phyloP scores from a whole-genome alignment of 2,329 filamentous ascomycete genomes.

The Fusarium fracticaudum region DNA sequence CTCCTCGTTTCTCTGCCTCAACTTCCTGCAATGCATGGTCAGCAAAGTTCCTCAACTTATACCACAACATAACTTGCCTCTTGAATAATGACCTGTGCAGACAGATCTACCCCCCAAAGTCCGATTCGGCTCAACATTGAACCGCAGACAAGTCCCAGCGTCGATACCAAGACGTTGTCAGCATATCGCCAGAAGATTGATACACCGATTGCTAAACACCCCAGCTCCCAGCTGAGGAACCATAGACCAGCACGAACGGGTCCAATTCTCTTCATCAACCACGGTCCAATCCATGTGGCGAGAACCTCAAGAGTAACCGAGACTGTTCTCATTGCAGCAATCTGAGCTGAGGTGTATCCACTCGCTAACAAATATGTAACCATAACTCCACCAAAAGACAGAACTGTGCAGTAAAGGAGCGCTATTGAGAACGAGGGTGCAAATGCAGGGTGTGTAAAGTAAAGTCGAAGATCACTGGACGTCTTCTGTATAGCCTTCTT shows the following conservation, averaged over 20 bases:
- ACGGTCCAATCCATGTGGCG: slow-evolving; percentile 69
- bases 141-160: slow-evolving; percentile 59
- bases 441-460: slow-evolving; percentile 64
- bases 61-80: slow-evolving; percentile 54
- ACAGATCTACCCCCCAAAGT: slow-evolving; percentile 70
- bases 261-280: slow-evolving; percentile 64
- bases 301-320: slow-evolving; percentile 66
- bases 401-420: slow-evolving; percentile 70
- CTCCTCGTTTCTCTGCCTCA: slow-evolving; percentile 65
- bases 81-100: slow-evolving; percentile 68
- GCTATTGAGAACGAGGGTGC: slow-evolving; percentile 68
- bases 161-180: slow-evolving; percentile 49
- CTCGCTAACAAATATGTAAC: slow-evolving; percentile 68
- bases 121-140: slow-evolving; percentile 67
- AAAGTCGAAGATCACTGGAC: slow-evolving; percentile 47
- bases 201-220: slow-evolving; percentile 59
- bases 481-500: slow-evolving; percentile 19
- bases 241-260: slow-evolving; percentile 74
- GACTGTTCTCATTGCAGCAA: slow-evolving; percentile 63
- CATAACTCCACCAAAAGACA: slow-evolving; percentile 70
- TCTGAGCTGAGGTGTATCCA: slow-evolving; percentile 60
- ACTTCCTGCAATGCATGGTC: slow-evolving; percentile 56
- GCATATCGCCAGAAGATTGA: slow-evolving; percentile 52
- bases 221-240: slow-evolving; percentile 75
- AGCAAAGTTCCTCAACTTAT: background rate